Conservation (phyloP, 1,284 basidiomycete species). For the Irpex lacteus region DNA sequence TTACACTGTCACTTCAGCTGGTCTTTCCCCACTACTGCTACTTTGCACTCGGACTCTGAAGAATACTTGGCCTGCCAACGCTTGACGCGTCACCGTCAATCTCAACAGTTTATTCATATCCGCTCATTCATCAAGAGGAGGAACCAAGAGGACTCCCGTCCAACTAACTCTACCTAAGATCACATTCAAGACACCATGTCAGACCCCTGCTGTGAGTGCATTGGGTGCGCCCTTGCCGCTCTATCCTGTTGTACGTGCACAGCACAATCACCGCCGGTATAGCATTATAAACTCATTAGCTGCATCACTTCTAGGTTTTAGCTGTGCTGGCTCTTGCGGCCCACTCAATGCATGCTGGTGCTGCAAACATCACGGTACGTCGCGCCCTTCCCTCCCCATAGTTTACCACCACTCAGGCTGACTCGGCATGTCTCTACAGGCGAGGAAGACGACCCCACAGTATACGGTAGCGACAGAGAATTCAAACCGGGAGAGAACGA, state of each 20-base stretch:
- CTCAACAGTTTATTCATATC: background rate
- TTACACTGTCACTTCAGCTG: background rate
- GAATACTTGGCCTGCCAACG: no score
- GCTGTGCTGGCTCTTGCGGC: background rate
- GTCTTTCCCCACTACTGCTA: background rate
- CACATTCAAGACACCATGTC: background rate
- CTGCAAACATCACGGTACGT: background rate
- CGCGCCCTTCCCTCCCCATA: background rate
- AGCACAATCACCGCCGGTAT: background rate
- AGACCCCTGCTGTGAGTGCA: background rate
- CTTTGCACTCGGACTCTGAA: no score
- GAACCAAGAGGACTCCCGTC: background rate
- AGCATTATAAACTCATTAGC: background rate
- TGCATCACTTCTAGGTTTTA: background rate
- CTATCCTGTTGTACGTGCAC: background rate
- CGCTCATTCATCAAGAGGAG: background rate
- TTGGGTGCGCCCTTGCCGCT: background rate
- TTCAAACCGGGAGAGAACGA: background rate
- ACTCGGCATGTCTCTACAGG: background rate
- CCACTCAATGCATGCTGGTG: background rate
- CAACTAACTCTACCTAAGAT: background rate
- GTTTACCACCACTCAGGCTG: background rate
- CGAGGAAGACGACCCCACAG: background rate
- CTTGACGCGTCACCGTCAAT: background rate
- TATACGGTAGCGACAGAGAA: background rate